Conservation (phyloP, 306 rosid genomes). For the Oemleria cerasiformis region DNA sequence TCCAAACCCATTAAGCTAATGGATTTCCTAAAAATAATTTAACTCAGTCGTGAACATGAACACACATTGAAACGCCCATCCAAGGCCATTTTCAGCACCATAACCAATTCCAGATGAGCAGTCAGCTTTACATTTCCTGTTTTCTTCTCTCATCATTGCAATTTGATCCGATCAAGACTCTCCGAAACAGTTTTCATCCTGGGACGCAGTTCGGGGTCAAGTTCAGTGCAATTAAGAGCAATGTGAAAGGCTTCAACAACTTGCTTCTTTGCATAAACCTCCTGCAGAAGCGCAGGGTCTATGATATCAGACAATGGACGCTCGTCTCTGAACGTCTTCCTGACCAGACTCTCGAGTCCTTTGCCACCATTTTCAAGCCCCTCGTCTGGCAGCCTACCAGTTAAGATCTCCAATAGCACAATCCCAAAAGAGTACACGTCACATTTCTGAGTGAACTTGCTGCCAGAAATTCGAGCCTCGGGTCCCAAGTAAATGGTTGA, state of each 20-base stretch:
- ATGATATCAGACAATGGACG: conserved; percentile 58
- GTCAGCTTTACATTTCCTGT: conserved; percentile 16
- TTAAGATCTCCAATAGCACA: conserved; percentile 59
- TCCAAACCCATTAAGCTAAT: conserved; percentile 21
- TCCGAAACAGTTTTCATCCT: conserved; percentile 65
- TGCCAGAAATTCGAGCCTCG: conserved; percentile 47
- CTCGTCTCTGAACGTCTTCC: conserved; percentile 59
- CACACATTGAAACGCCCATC: neutral
- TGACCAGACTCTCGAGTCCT: conserved; percentile 52
- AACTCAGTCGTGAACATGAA: neutral
- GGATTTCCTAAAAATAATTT: conserved; percentile 14
- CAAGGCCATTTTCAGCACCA: conserved; percentile 14
- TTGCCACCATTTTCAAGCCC: conserved; percentile 50
- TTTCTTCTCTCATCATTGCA: conserved; percentile 17
- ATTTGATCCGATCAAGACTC: conserved; percentile 59
- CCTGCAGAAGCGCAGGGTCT: conserved; percentile 59
- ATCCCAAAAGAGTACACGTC: conserved; percentile 71
- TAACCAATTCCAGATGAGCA: conserved; percentile 6
- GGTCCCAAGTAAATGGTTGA: conserved; percentile 60
- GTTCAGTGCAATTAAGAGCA: conserved; percentile 73
- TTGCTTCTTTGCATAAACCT: conserved; percentile 65
- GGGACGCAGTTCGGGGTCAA: conserved; percentile 70
- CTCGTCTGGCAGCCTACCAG: conserved; percentile 51
- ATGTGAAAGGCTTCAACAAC: conserved; percentile 59
- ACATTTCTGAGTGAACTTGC: conserved; percentile 70